Evolutionary conservation across 495 filamentous ascomycete genomes (phyloP).

Genomic region (Neurospora intermedia): DNA sequence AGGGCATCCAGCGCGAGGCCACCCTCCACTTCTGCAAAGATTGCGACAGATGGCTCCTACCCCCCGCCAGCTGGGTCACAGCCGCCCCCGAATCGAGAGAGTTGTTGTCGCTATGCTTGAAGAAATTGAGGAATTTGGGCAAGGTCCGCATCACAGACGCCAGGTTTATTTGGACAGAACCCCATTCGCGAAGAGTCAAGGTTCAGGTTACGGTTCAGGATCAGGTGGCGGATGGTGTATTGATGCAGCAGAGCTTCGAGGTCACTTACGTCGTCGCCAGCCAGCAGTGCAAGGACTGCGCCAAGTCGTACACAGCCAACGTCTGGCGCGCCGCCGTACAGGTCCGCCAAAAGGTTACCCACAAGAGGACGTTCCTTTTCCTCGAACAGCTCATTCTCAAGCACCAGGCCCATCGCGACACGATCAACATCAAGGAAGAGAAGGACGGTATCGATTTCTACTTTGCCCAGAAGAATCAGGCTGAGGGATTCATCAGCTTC

Average conservation of each 20-base stretch:
- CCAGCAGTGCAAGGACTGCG: constrained; percentile 86
- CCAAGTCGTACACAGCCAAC: constrained; percentile 90
- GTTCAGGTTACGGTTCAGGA: constrained; percentile 89
- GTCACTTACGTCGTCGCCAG: constrained; percentile 81
- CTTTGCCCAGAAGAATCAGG: constrained; percentile 79
- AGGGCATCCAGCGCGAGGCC: constrained; percentile 79
- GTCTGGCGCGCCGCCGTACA: constrained; percentile 54
- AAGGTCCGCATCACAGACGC: constrained; percentile 92
- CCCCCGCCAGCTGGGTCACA: constrained; percentile 73
- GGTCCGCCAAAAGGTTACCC: constrained; percentile 90
- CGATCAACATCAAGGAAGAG: constrained; percentile 92
- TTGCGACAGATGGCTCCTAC: constrained; percentile 89
- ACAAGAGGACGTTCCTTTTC: constrained; percentile 94
- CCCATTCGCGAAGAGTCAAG: constrained; percentile 79
- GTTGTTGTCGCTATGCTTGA: constrained; percentile 77
- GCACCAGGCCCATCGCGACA: constrained; percentile 81
- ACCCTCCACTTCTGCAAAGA: constrained; percentile 77
- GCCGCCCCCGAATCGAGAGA: constrained; percentile 79
- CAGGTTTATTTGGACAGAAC: constrained; percentile 96
- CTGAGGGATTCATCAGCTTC: constrained; percentile 89
- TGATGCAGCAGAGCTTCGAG: constrained; percentile 90
- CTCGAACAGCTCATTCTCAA: constrained; percentile 96
- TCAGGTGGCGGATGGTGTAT: constrained; percentile 55
- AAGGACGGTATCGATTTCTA: constrained; percentile 94
- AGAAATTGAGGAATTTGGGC: constrained; percentile 66